Percentiles rank a stretch among this genome's conserved stretches.
These are phyloP conservation scores for Phytophthora citrophthora DNA, from an alignment of 352 stramenopile genomes.

Conservation along the genomic window DNA sequence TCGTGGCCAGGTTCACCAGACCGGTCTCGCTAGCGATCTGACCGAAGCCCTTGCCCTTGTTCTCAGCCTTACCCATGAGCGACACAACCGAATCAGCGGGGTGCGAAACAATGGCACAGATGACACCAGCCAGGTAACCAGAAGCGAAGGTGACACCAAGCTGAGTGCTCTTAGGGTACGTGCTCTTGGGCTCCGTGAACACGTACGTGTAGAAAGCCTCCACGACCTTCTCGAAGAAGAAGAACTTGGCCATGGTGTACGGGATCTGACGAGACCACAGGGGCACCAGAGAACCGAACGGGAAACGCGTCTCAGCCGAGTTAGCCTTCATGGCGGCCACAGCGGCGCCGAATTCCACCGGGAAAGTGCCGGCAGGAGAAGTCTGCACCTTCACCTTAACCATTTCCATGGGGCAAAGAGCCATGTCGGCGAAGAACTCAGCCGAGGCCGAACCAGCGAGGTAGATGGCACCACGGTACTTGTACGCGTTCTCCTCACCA, in stretches of 20 bases:
- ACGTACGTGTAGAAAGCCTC: conserved; percentile 90
- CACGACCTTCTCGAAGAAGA: conserved; percentile 95
- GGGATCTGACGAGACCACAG: conserved; percentile 95
- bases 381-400: conserved; percentile 96
- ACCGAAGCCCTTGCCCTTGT: conserved; percentile 91
- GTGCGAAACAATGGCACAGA: conserved; percentile 99
- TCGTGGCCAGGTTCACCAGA: conserved; percentile 81
- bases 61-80: conserved; percentile 94
- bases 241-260: conserved; percentile 99
- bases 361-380: conserved; percentile 89
- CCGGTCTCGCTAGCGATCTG: conserved; percentile 88
- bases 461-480: conserved; percentile 94
- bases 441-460: conserved; percentile 92
- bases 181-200: conserved; percentile 91
- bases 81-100: conserved; percentile 99
- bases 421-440: conserved; percentile 94
- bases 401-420: conserved; percentile 95
- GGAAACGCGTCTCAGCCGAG: conserved; percentile 90
- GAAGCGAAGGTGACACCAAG: conserved; percentile 97
- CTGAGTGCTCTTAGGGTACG: conserved; percentile 94
- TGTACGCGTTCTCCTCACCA: conserved; percentile 92
- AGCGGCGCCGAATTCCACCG: conserved; percentile 86
- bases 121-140: conserved; percentile 99
- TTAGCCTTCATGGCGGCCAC: conserved; percentile 90
- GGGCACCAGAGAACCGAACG: conserved; percentile 92